Evolutionary conservation across 768 basidiomycete genomes (phyloP).

Genomic region (Leucocoprinus sp.): DNA sequence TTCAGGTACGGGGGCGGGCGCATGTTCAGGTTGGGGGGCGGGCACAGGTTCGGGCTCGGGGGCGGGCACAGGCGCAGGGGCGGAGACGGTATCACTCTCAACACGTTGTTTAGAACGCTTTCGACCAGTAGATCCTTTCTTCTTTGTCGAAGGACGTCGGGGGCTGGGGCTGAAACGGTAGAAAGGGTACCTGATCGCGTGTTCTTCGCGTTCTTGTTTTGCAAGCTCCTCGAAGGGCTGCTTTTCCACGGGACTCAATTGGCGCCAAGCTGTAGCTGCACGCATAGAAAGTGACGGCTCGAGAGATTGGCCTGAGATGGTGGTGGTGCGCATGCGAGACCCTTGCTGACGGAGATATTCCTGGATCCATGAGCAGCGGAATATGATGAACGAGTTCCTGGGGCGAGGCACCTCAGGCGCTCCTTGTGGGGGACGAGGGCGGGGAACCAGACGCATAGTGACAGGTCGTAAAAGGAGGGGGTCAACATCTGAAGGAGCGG

Average conservation of each 20-base stretch:
- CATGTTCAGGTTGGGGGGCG: no score
- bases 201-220: slow-evolving; percentile 45
- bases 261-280: slow-evolving; percentile 69
- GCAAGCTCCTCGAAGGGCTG: slow-evolving; percentile 46
- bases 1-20: no score
- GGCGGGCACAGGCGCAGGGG: no score
- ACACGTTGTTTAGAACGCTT: no score
- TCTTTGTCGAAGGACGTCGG: neutral
- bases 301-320: slow-evolving; percentile 23
- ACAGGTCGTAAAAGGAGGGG: slow-evolving; percentile 12
- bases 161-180: slow-evolving; percentile 51
- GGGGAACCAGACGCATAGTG: no score
- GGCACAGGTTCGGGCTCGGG: no score
- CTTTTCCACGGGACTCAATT: slow-evolving; percentile 40
- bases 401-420: slow-evolving; percentile 60
- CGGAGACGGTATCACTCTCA: no score
- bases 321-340: slow-evolving; percentile 27
- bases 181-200: slow-evolving; percentile 47
- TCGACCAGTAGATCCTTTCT: no score
- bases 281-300: slow-evolving; percentile 66
- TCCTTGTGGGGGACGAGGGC: slow-evolving; percentile 33
- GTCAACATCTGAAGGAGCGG: slow-evolving; percentile 16
- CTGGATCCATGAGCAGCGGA: slow-evolving; percentile 52
- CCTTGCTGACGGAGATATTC: slow-evolving; percentile 28
- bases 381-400: slow-evolving; percentile 65